Base-by-base conservation (phyloP, 768 basidiomycete genomes). In the Boletus vermiculosoides region DNA sequence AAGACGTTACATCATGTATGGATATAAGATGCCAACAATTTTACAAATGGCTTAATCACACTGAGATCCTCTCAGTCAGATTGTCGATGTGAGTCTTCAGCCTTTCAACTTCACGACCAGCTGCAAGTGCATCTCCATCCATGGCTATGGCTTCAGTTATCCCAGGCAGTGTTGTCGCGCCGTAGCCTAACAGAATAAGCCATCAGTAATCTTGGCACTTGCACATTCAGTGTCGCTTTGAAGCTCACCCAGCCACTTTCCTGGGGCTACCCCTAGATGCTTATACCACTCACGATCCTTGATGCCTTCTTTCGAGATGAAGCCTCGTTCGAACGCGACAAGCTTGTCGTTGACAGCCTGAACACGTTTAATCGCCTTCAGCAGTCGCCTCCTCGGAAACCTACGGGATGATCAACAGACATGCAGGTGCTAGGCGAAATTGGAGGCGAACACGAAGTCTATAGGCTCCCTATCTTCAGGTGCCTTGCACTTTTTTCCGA, bases 241-340 rank as follows among this genome's bases (percentile, higher is more conserved):
- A 16, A 30, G 67, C 80, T 63, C 62, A 90, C 89, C 88, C 40
- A 88, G 81, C 87, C 89, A 88, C 73, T 88, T 87, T 48, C 94
- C 94, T 31, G 94, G 94, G 13, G 94, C 93, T 45, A 94, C 90
- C 46, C 82, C 93, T n/a, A 94, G 79, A 72, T 94, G 88, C 62
- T 79, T 85, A 69, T 92, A 96, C 94, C 94, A 96, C 68, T 91
- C 87, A 40, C 91, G 80, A 51, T 86, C 84, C 62, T 85, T 85
- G 62, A 94, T 84, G 1, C 93, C 94, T 18, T 76, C 83, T 63
- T 87, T 76, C n/a, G 84, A 85, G 53, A 96, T 88, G 70, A 96
- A 92, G 1, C 92, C 90, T 48, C 83, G 82, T 69, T 94, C 91
- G 60, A 92, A 93, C 4, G 76, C 73, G 16, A 79, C 73, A 16